Base-by-base conservation (phyloP, 306 rosid genomes). In the Chamaecrista fasciculata region DNA sequence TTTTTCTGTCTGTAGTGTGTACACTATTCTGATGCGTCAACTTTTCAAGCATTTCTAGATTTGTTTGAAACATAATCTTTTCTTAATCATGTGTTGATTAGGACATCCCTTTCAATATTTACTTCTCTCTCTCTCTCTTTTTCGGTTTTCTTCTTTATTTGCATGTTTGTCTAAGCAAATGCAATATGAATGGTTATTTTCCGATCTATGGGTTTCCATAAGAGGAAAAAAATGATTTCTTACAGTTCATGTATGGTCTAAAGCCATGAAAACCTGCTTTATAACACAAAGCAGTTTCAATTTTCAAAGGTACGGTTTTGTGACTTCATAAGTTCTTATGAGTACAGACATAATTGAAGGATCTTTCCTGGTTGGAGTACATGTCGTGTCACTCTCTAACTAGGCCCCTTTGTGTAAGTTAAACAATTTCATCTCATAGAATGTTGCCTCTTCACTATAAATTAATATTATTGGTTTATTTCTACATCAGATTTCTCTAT, bases 1-100 rank as follows among this genome's bases (percentile, higher is more conserved):
- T 26, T 51, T 46, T 61, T 15, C 3, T 33, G 9, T 31, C 16
- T 8, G 11, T 21, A 39, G 24, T 37, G 40, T 37, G 18, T 19
- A 20, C 36, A 20, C 36, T 7, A 11, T 21, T 3, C 18, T 42
- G 48, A 49, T 44, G 4, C 25, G 11, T 40, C 31, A 11, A 64
- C 47, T 43, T 43, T 62, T 47, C 25, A 37, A 18, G 60, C 28
- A 50, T 18, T 57, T 78, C 42, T 23, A 40, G 59, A 25, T 66
- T 65, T 11, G 28, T 12, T 72, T 21, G 24, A 0, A 20, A 26
- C 2, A 28, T 4, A 33, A 8, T 10, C 19, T 64, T n/a, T 58
- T 14, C 1, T 0, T 56, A 8, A 28, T 39, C 51, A 16, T 39
- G 6, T 25, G 28, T 77, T 44, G 43, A 57, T 71, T 57, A 56